Conservation (phyloP, 164 flowering plant genomes). For the Warburgia ugandensis region DNA sequence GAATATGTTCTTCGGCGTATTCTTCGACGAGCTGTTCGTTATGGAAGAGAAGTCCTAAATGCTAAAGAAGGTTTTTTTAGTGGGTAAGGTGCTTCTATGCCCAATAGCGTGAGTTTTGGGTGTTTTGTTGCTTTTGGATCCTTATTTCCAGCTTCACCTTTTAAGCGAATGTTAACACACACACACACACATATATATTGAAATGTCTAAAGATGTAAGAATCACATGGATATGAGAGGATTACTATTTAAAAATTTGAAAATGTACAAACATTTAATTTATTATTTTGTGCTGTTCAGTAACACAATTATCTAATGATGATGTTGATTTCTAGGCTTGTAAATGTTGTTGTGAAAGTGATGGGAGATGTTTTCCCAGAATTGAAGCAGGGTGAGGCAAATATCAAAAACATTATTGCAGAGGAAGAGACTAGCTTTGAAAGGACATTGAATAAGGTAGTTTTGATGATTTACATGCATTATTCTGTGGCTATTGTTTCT, state of each 20-base stretch:
- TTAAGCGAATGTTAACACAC: too few species aligned
- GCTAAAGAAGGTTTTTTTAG: constrained; percentile 90
- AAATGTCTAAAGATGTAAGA: too few species aligned
- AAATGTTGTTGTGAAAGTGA: constrained; percentile 52
- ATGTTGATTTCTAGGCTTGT: constrained; percentile 56
- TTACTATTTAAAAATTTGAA: too few species aligned
- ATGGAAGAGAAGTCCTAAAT: constrained; percentile 89
- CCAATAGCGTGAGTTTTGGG: not conserved
- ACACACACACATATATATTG: too few species aligned
- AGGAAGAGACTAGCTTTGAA: constrained; percentile 86
- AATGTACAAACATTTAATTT: not conserved
- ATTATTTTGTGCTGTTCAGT: not conserved
- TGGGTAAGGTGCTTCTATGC: constrained; percentile 39
- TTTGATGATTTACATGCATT: not conserved
- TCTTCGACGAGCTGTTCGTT: constrained; percentile 96
- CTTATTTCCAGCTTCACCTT: not conserved
- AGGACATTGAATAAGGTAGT: constrained; percentile 79
- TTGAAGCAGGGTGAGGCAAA: constrained; percentile 57
- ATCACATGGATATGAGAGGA: too few species aligned
- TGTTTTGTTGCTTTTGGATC: not conserved
- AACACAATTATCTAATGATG: not conserved
- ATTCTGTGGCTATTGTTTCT: too few species aligned
- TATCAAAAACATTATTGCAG: constrained; percentile 60
- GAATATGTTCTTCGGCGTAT: constrained; percentile 96
- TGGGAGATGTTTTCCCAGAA: constrained; percentile 95